Evolutionary conservation across 108 stramenopile genomes (phyloP).

Genomic region (Skeletonema tropicum): DNA sequence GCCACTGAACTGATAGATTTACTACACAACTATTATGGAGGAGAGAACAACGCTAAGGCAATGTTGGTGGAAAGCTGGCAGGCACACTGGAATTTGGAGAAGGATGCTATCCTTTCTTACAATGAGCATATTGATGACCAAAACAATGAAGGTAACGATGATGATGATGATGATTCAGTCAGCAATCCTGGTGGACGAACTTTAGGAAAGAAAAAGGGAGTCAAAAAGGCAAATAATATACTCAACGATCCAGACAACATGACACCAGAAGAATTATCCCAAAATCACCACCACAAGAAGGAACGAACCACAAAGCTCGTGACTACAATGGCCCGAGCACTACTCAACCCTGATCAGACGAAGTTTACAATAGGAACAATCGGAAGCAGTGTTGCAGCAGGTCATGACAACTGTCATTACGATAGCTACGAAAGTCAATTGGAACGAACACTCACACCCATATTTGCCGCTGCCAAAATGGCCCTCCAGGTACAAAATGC

Average conservation of each 20-base stretch:
- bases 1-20: constrained; percentile 24
- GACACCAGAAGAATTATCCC: constrained; percentile 17
- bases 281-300: constrained; percentile 10
- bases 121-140: neutral
- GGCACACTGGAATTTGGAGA: constrained; percentile 39
- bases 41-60: constrained; percentile 17
- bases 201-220: constrained; percentile 19
- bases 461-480: constrained; percentile 50
- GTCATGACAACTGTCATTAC: constrained; percentile 59
- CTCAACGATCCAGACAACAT: constrained; percentile 22
- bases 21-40: constrained; percentile 50
- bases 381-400: constrained; percentile 56
- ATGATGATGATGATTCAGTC: constrained; percentile 9
- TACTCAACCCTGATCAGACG: constrained; percentile 44
- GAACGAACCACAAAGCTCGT: constrained; percentile 39
- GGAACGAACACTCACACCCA: constrained; percentile 34
- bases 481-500: constrained; percentile 49
- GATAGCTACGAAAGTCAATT: constrained; percentile 56
- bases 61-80: constrained; percentile 44
- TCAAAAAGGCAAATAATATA: constrained; percentile 25
- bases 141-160: neutral
- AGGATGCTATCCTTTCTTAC: constrained; percentile 1
- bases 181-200: constrained; percentile 7
- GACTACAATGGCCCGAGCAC: constrained; percentile 53
- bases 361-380: constrained; percentile 53